Conservation (phyloP, 208 protist genomes). For the Strigomonas galati region DNA sequence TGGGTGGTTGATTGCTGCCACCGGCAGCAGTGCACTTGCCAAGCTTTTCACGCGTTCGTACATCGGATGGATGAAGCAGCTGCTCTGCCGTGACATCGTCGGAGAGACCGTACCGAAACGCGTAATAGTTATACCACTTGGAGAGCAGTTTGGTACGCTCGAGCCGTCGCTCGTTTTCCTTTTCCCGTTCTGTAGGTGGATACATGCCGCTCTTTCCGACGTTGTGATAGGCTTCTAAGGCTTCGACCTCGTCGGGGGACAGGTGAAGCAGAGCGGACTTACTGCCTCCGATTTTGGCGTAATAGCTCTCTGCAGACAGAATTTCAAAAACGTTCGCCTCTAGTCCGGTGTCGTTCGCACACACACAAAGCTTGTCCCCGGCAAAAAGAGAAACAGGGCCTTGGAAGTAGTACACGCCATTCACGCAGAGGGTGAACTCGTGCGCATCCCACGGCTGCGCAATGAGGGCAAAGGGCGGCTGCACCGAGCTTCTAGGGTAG, state of each 20-base stretch:
- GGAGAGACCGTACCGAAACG: conserved; percentile 6
- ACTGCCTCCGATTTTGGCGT: background rate
- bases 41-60: too few species aligned
- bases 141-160: background rate
- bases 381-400: conserved; percentile 10
- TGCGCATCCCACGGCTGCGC: conserved; percentile 4
- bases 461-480: background rate
- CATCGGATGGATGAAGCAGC: too few species aligned
- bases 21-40: too few species aligned
- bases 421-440: conserved; percentile 4
- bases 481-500: background rate
- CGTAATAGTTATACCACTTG: conserved; percentile 26
- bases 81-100: background rate
- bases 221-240: too few species aligned
- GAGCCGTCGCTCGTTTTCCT: background rate
- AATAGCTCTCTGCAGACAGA: conserved; percentile 1
- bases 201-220: too few species aligned
- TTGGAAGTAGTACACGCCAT: conserved; percentile 8
- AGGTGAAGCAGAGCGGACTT: background rate
- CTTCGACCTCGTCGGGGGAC: background rate
- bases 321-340: background rate
- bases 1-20: too few species aligned
- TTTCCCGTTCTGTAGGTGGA: background rate
- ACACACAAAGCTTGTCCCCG: conserved; percentile 1
- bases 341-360: background rate